Conservation (phyloP, 768 basidiomycete genomes). For the Tubosaeta sp. region DNA sequence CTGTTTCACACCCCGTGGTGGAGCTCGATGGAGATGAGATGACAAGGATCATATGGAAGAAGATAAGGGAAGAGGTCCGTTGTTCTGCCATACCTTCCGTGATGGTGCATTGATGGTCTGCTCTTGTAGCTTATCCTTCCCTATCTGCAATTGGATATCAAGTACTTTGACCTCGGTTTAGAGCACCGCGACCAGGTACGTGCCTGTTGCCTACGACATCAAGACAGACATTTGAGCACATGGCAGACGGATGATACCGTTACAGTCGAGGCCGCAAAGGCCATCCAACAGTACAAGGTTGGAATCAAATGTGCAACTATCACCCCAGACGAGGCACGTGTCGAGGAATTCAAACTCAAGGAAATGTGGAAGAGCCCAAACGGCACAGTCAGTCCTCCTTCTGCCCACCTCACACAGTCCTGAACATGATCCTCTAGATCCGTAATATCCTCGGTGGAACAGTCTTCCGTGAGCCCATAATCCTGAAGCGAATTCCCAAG, state of each 20-base stretch:
- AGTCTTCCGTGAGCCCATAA: slow-evolving; percentile 98
- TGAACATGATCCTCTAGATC: slow-evolving; percentile 47
- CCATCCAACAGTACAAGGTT: slow-evolving; percentile 90
- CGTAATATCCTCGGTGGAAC: slow-evolving; percentile 98
- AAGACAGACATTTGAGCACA: background rate
- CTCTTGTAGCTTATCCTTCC: slow-evolving; percentile 86
- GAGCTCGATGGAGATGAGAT: slow-evolving; percentile 98
- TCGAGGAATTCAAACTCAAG: slow-evolving; percentile 96
- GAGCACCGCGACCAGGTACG: slow-evolving; percentile 84
- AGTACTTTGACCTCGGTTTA: slow-evolving; percentile 96
- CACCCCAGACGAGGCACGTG: slow-evolving; percentile 95
- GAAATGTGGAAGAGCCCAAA: slow-evolving; percentile 99
- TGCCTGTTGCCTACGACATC: background rate
- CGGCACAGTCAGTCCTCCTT: slow-evolving; percentile 63
- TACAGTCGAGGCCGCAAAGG: slow-evolving; percentile 90
- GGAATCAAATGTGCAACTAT: slow-evolving; percentile 99
- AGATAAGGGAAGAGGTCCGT: slow-evolving; percentile 88
- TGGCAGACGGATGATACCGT: slow-evolving; percentile 86
- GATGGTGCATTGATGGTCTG: background rate
- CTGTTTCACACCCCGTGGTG: slow-evolving; percentile 83
- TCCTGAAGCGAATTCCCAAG: slow-evolving; percentile 84
- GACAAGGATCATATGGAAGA: slow-evolving; percentile 99
- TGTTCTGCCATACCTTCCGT: background rate
- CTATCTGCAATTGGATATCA: slow-evolving; percentile 92
- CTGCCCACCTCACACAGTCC: slow-evolving; percentile 1